Evolutionary conservation across 2,329 filamentous ascomycete species (phyloP).

Genomic region (Diaporthe citriasiana): DNA sequence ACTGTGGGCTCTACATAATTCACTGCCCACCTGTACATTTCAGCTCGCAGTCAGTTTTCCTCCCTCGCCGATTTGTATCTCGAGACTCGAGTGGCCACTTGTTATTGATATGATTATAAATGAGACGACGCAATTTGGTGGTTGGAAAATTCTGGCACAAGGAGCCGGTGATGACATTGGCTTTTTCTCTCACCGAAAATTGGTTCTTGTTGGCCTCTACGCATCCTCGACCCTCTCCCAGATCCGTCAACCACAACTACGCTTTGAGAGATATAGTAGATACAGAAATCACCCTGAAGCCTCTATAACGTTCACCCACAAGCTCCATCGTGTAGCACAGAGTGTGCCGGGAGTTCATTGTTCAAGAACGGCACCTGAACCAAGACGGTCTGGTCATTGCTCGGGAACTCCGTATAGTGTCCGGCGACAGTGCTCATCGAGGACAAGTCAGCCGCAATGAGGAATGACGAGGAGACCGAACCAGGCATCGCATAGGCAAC

Average conservation of each 20-base stretch:
- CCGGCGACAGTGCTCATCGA: conserved; percentile 48
- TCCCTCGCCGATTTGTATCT: background rate
- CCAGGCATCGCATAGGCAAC: conserved; percentile 52
- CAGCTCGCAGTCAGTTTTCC: background rate
- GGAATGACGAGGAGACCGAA: conserved; percentile 49
- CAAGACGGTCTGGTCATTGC: conserved; percentile 51
- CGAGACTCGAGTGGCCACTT: background rate
- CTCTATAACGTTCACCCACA: conserved; percentile 40
- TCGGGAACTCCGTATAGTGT: conserved; percentile 53
- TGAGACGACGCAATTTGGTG: background rate
- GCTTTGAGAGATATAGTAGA: background rate
- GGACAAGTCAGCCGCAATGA: conserved; percentile 51
- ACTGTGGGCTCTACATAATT: background rate
- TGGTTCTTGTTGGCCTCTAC: background rate
- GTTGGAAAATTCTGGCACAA: background rate
- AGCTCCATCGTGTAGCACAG: conserved; percentile 50
- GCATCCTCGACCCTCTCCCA: background rate
- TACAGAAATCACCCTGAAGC: no score
- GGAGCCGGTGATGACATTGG: no score
- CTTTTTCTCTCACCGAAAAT: background rate
- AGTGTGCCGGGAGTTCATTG: conserved; percentile 47
- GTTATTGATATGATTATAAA: background rate
- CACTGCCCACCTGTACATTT: background rate
- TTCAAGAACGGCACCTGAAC: conserved; percentile 51
- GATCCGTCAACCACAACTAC: background rate